Evolutionary conservation across 192 early-diverging fungal genomes (phyloP).

Genomic region (Dispira simplex): DNA sequence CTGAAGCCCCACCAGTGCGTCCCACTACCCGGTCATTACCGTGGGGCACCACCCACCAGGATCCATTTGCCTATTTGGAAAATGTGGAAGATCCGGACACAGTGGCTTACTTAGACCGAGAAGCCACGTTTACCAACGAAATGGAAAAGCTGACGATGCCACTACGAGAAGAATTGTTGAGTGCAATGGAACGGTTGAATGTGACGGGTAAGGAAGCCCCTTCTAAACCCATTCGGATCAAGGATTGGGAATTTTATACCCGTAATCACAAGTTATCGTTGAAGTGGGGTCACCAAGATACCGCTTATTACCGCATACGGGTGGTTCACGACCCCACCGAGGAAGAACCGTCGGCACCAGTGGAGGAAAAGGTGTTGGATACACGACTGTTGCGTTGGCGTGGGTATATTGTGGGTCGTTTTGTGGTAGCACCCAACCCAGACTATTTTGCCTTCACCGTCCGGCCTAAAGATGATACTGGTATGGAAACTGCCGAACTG

Average conservation of each 20-base stretch:
- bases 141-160: conserved; percentile 4
- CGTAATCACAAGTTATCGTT: neutral
- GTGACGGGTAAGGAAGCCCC: conserved; percentile 4
- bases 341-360: neutral
- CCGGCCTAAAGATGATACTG: conserved; percentile 2
- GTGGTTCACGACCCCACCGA: neutral
- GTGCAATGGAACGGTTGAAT: conserved; percentile 1
- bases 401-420: conserved; percentile 4
- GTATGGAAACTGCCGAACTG: conserved; percentile 18
- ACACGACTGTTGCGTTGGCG: conserved; percentile 11
- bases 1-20: neutral
- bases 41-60: conserved; percentile 8
- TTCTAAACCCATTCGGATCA: neutral
- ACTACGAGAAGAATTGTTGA: neutral
- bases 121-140: conserved; percentile 7
- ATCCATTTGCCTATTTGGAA: conserved; percentile 5
- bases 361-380: conserved; percentile 6
- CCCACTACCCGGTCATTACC: neutral
- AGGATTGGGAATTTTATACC: conserved; percentile 6
- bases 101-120: neutral
- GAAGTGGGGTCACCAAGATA: neutral
- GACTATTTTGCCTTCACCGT: conserved; percentile 11
- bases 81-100: conserved; percentile 5
- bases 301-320: conserved; percentile 4
- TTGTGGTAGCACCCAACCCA: conserved; percentile 7